Percentiles rank a stretch among this genome's conserved stretches.
These are phyloP conservation scores for Pseudogymnoascus sp. DNA, from an alignment of 2,329 filamentous ascomycete species.

Conservation along the genomic window DNA sequence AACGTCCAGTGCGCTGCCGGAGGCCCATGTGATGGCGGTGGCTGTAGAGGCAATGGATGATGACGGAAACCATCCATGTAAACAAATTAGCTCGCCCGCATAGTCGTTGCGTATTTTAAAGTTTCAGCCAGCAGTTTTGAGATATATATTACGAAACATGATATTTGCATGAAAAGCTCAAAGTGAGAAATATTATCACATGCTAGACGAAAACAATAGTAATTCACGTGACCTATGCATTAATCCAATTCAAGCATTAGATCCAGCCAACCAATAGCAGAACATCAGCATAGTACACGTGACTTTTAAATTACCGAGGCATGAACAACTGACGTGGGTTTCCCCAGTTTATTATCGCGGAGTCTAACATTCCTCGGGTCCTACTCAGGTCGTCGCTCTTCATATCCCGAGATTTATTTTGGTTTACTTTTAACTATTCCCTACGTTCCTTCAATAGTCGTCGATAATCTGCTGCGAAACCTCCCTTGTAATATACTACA, in stretches of 20 bases:
- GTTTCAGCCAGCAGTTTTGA: not conserved
- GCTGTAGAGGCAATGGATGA: conserved; percentile 16
- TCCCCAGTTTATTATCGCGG: conserved; percentile 6
- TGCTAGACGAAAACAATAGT: not conserved
- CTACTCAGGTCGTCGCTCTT: not conserved
- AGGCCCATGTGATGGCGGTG: conserved; percentile 13
- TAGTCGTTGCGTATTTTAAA: not conserved
- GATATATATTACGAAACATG: not conserved
- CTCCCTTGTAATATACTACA: not conserved
- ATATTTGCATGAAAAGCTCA: not conserved
- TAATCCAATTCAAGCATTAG: not conserved
- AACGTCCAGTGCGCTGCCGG: conserved; percentile 16
- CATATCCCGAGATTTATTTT: not conserved
- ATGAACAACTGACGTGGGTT: conserved; percentile 5
- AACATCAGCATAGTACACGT: not conserved
- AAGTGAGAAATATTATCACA: conserved; percentile 1
- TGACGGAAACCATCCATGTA: not conserved
- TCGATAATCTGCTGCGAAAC: not conserved
- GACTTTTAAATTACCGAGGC: conserved; percentile 6
- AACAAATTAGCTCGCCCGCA: not conserved
- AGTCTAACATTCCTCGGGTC: not conserved
- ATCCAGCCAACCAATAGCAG: not conserved
- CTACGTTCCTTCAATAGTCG: not conserved
- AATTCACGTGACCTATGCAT: not conserved
- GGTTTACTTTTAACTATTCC: not conserved